Percentiles rank a stretch among this genome's conserved stretches.
These are phyloP conservation scores for Rosa persica DNA, from an alignment of 306 rosid genomes.

Conservation along the genomic window DNA sequence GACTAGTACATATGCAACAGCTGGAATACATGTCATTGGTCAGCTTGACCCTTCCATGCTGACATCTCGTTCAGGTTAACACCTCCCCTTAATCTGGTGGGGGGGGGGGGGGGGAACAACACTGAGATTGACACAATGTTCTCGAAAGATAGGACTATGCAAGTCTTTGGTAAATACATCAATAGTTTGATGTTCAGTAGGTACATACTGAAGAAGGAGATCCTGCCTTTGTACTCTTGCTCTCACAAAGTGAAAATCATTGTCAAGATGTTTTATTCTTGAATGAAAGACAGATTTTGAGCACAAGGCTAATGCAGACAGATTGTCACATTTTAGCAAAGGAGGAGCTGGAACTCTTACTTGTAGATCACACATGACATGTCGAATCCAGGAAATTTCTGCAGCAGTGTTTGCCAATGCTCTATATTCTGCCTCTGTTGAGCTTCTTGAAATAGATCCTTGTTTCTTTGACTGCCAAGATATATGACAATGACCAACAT, in stretches of 20 bases:
- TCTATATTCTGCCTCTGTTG: not conserved
- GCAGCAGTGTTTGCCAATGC: not conserved
- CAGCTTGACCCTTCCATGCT: too few relatives aligned
- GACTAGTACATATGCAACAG: too few relatives aligned
- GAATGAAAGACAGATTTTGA: not conserved
- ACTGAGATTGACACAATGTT: not conserved
- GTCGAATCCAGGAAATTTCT: not conserved
- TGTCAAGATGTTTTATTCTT: not conserved
- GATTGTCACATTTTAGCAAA: not conserved
- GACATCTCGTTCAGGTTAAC: too few relatives aligned
- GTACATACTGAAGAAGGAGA: not conserved
- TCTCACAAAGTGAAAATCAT: not conserved
- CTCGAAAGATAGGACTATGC: not conserved
- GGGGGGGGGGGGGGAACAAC: not conserved
- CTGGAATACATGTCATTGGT: too few relatives aligned
- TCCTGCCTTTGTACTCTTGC: not conserved
- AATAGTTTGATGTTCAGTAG: not conserved
- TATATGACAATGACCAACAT: too few relatives aligned
- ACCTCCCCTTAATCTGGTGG: not conserved
- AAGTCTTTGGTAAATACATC: not conserved
- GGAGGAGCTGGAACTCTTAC: too few relatives aligned
- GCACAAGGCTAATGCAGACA: not conserved
- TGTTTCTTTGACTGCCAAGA: not conserved
- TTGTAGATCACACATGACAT: not conserved
- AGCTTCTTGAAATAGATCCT: too few relatives aligned